A percentile compares a stretch with the other conserved stretches of the same genome.
These are phyloP conservation scores for Stereocaulon alpinum DNA, from an alignment of 495 filamentous ascomycete genomes.

Conservation along the genomic window DNA sequence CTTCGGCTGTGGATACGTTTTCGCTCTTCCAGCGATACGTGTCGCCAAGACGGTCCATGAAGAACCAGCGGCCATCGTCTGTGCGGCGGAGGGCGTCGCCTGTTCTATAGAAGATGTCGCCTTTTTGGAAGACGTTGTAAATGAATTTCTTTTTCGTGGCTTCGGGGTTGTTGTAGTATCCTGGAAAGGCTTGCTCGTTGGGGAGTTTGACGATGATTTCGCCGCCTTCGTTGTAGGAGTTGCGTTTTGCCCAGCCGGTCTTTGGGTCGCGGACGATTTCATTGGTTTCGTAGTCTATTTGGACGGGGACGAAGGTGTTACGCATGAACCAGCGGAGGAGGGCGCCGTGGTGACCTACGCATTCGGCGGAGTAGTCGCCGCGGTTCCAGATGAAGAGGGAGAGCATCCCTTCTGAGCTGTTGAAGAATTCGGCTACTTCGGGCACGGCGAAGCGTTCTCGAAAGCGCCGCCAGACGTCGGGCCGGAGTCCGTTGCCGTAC, in stretches of 20 bases:
- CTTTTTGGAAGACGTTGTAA: slow-evolving; percentile 60
- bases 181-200: slow-evolving; percentile 48
- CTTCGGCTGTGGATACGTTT: slow-evolving; percentile 73
- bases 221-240: slow-evolving; percentile 56
- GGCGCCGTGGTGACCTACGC: slow-evolving; percentile 64
- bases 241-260: slow-evolving; percentile 55
- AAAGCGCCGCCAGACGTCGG: slow-evolving; percentile 66
- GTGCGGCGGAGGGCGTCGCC: slow-evolving; percentile 61
- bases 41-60: slow-evolving; percentile 67
- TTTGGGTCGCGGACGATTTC: slow-evolving; percentile 52
- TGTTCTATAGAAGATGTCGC: slow-evolving; percentile 64
- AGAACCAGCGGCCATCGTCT: slow-evolving; percentile 65
- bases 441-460: slow-evolving; percentile 51
- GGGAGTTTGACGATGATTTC: slow-evolving; percentile 66
- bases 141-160: slow-evolving; percentile 62
- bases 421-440: slow-evolving; percentile 55
- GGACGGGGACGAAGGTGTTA: slow-evolving; percentile 53
- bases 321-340: slow-evolving; percentile 40
- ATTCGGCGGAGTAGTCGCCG: slow-evolving; percentile 49
- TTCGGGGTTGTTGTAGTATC: slow-evolving; percentile 57
- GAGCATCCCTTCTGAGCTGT: slow-evolving; percentile 55
- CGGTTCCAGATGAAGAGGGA: slow-evolving; percentile 45
- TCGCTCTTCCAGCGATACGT: slow-evolving; percentile 80
- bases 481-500: slow-evolving; percentile 68
- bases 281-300: slow-evolving; percentile 55